phyloP scores from a whole-genome alignment of 495 filamentous ascomycete genomes.

The Mytilinidion resinicola region DNA sequence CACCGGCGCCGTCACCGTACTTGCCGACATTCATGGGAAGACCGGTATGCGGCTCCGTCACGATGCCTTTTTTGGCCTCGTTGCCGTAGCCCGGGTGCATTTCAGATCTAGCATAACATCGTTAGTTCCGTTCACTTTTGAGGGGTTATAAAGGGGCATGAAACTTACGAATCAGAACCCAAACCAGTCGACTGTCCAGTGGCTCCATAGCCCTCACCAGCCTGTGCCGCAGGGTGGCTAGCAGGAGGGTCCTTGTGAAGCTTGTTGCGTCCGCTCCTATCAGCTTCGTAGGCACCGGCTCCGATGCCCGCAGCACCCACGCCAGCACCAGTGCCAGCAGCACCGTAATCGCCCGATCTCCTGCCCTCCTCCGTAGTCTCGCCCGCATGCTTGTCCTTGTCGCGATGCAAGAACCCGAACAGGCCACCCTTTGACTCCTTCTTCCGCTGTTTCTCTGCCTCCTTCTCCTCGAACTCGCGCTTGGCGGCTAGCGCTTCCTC shows the following conservation, averaged over 20 bases:
- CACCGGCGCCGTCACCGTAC: constrained; percentile 28
- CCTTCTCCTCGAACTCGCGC: constrained; percentile 17
- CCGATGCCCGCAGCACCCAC: constrained; percentile 2
- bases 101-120: neutral
- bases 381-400: constrained; percentile 25
- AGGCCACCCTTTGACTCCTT: constrained; percentile 20
- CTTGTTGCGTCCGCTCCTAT: constrained; percentile 12
- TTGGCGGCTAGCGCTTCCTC: constrained; percentile 7
- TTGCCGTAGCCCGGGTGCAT: constrained; percentile 3
- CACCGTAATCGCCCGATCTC: constrained; percentile 17
- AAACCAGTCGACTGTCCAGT: neutral
- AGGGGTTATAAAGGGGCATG: too few relatives aligned
- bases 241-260: constrained; percentile 31
- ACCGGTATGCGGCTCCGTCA: constrained; percentile 30
- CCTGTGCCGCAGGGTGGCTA: constrained; percentile 19
- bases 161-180: too few relatives aligned
- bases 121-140: neutral
- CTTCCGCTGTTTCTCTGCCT: constrained; percentile 5
- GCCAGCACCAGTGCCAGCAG: constrained; percentile 9
- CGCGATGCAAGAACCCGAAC: constrained; percentile 32
- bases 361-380: constrained; percentile 4
- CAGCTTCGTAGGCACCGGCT: constrained; percentile 16
- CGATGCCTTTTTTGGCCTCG: constrained; percentile 10
- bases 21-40: constrained; percentile 32
- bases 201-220: constrained; percentile 7